These are phyloP conservation scores for Magnolia sinica DNA, from an alignment of 164 flowering plant genomes.

Conservation along the genomic window DNA sequence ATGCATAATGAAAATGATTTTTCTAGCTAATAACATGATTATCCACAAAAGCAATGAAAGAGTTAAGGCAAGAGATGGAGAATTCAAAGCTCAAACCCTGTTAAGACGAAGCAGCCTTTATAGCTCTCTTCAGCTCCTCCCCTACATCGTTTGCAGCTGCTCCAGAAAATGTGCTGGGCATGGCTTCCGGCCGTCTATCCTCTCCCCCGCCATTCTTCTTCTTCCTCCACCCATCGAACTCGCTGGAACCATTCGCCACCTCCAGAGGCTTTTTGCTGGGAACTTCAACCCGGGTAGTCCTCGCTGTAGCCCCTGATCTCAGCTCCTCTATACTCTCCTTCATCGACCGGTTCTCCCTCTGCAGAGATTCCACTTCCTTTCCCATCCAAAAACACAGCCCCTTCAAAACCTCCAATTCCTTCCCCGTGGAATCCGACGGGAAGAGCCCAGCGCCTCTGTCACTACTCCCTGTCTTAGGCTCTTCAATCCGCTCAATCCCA, in stretches of 20 bases:
- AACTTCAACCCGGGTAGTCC: constrained; percentile 16
- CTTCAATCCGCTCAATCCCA: constrained; percentile 54
- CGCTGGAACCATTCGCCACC: constrained; percentile 24
- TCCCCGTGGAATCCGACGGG: constrained; percentile 2
- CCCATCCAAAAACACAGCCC: constrained; percentile 70
- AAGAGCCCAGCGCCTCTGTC: not conserved
- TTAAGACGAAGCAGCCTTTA: constrained; percentile 59
- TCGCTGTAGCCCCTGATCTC: constrained; percentile 12
- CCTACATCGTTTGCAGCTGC: constrained; percentile 38
- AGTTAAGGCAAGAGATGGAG: too few species aligned
- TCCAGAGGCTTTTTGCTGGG: constrained; percentile 20
- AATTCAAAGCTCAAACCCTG: not conserved
- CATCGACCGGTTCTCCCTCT: constrained; percentile 57
- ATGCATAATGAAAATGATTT: too few species aligned
- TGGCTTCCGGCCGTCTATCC: constrained; percentile 30
- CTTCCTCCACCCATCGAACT: constrained; percentile 46
- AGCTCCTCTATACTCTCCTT: constrained; percentile 43
- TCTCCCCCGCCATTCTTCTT: constrained; percentile 39
- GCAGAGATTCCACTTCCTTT: constrained; percentile 61
- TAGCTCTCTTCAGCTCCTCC: constrained; percentile 73
- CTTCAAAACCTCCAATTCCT: constrained; percentile 47
- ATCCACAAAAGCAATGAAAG: too few species aligned
- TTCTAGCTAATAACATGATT: too few species aligned
- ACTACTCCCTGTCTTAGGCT: constrained; percentile 22
- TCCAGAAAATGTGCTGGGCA: constrained; percentile 19